These are phyloP conservation scores for Fusarium sp. DNA, from an alignment of 2,329 filamentous ascomycete species.

Conservation along the genomic window DNA sequence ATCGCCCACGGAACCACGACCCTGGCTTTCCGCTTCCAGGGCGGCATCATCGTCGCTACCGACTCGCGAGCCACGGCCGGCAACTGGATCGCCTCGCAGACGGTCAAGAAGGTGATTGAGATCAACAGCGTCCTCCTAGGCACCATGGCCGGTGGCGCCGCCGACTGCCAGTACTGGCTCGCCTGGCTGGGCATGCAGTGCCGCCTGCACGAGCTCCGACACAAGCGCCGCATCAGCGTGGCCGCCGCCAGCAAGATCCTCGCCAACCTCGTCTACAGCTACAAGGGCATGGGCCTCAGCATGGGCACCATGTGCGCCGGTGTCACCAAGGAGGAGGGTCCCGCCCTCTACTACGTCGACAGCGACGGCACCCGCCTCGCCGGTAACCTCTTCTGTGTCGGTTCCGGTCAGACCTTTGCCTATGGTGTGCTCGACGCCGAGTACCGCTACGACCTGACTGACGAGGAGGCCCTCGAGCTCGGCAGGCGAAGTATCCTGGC, in stretches of 20 bases:
- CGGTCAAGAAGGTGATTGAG: constrained; percentile 99
- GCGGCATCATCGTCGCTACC: constrained; percentile 97
- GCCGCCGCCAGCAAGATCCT: constrained; percentile 98
- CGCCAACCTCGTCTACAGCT: constrained; percentile 96
- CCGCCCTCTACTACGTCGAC: constrained; percentile 99
- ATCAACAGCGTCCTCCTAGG: constrained; percentile 94
- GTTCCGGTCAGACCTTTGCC: constrained; percentile 97
- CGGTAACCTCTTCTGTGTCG: constrained; percentile 98
- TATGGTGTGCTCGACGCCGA: constrained; percentile 98
- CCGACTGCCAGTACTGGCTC: constrained; percentile 99
- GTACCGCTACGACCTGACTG: constrained; percentile 88
- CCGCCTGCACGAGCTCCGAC: constrained; percentile 97
- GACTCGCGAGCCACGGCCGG: constrained; percentile 97
- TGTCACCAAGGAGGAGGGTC: constrained; percentile 93
- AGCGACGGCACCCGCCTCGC: constrained; percentile 88
- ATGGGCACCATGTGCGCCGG: constrained; percentile 99
- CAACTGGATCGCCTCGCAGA: constrained; percentile 99
- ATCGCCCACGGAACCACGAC: constrained; percentile 99
- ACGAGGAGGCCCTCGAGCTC: constrained; percentile 90
- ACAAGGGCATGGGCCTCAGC: constrained; percentile 98
- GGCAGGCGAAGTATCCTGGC: constrained; percentile 93
- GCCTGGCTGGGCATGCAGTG: constrained; percentile 99
- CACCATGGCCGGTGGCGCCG: constrained; percentile 98
- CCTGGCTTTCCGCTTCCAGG: constrained; percentile 96
- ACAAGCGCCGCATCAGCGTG: constrained; percentile 98